Evolutionary conservation across 2,329 filamentous ascomycete species (phyloP), one percentile per base, ranked within the genome.

Genomic region (Emydomyces testavorans): DNA sequence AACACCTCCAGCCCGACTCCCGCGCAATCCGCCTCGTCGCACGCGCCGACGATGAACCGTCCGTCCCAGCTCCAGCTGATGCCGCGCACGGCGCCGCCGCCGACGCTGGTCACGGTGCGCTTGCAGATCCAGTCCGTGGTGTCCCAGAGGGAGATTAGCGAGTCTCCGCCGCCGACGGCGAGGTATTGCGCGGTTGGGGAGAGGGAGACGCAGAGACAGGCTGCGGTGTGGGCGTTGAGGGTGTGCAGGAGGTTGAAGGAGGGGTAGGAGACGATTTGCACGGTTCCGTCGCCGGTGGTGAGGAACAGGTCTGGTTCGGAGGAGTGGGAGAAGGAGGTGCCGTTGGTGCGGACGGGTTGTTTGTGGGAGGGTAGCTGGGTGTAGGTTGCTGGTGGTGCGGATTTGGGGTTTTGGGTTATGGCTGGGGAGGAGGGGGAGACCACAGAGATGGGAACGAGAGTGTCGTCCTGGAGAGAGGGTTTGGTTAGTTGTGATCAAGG

Each of bases 11-110:
- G 56, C 1, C 69, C 69, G 35, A 61, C 62, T 1, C 65, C 66
- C 37, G 64, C 65, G 38, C 65, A 65, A 26, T 65, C 67, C 6
- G 60, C 58, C 56, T 73, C 71, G 50, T 73, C 71, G 48, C 68
- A 70, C 13, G 69, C 69, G 13, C 69, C 70, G 29, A 69, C 67
- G 16, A 73, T 58, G 53, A 69, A 73, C 21, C 70, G 62, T 1
- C 71, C 71, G 52, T 73, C 71, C 55, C 71, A 73, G 52, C 69
- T 72, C 66, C 70, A 73, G 54, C 69, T 71, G 6, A 73, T 62
- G 18, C 68, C 69, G 24, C 66, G 66, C 23, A 73, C 65, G 1
- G 66, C 66, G 4, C 71, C 71, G 21, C 66, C 67, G 34, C 65
- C 66, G 32, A 61, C 57, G 37, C 66, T 71, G 1, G 68, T 69